Base-by-base conservation (phyloP, 495 filamentous ascomycete genomes). In the Tuber indicum region DNA sequence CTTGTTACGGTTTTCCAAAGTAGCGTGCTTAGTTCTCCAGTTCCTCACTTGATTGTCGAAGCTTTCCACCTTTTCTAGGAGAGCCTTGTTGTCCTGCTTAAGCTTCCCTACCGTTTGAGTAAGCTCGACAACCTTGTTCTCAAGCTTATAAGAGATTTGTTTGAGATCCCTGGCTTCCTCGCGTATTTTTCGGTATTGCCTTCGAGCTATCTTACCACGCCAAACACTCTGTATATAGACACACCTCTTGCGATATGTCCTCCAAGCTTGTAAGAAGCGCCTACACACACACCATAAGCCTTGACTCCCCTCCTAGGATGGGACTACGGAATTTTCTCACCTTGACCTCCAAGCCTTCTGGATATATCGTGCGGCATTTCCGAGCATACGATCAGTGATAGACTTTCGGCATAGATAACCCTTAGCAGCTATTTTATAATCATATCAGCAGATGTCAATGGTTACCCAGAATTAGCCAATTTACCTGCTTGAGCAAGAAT, bases 51-150 rank as follows among this genome's bases (percentile, higher is more conserved):
- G 96, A 77, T 89, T 91, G 84, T 98, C 94, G 87, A 98, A 98
- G 85, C 93, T 98, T 84, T 98, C 93, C 46, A 98, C 91, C 85
- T 98, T 95, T 46, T 89, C 90, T 80, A 92, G 88, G 75, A 98
- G 88, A 72, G 89, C 89, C 86, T 95, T 97, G 87, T 98, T 98
- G 84, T 97, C 92, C 70, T 89, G 88, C 87, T 96, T 97, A 88
- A 98, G 90, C 45, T 93, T 91, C 81, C 95, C 94, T 84, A 98
- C 84, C 73, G 92, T 92, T 85, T 99, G 96, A 16, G 96, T 99
- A 80, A 99, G 87, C 86, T 99, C 96, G 74, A 98, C 93, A 75
- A 99, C 96, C 89, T 99, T 98, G 87, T 98, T 98, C 87, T 98
- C 96, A 82, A 99, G 86, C 87, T 96, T 98, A 87, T 98, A 98